Evolutionary conservation across 257 asterid species (phyloP), one percentile per base, ranked within the genome.

Genomic region (Asclepias syriaca): DNA sequence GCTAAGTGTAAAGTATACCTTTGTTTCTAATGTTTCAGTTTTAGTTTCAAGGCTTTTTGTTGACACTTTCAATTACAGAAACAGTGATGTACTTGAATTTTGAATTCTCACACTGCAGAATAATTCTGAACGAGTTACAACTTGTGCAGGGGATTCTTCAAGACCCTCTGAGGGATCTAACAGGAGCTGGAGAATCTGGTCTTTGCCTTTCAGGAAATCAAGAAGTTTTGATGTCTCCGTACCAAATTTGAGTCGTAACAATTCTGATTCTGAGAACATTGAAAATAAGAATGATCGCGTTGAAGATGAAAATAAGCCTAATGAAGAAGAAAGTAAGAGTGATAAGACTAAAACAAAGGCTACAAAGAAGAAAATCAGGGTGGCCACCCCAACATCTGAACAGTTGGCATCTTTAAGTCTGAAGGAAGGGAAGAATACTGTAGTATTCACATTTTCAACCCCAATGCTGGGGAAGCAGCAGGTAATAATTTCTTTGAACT

Each of bases 391-490:
- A 65, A 87, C 92, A 46, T 84, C 98, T 74, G 90, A 92, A 72
- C 94, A 95, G 73, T 77, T 95, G 76, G 89, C 91, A 40, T 85
- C 97, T 75, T 85, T 95, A 80, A 82, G 90, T 77, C 79, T 95
- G 69, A 88, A 90, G 81, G 90, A 84, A 75, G 99, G 99, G 82
- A 83, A 78, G 82, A 95, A 95, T 81, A 60, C 75, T 19, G 81
- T 95, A 37, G 60, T 78, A 56, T 95, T 95, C 87, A 95, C 95
- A 40, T 95, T 91, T 88, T 86, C 95, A 68, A 95, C 99, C 2
- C 71, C 95, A 66, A 85, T 95, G 98, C 91, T 91, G 69, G 98
- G 99, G 78, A 80, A 85, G 76, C 99, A 95, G 72, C 97, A 92
- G 97, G 99, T 91, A 40, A 71, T 15, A 77, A 72, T 64, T 64